Percentiles rank a stretch among this genome's conserved stretches.
These are phyloP conservation scores for Symbiotaphrina buchneri DNA, from an alignment of 495 filamentous ascomycete species.

Conservation along the genomic window DNA sequence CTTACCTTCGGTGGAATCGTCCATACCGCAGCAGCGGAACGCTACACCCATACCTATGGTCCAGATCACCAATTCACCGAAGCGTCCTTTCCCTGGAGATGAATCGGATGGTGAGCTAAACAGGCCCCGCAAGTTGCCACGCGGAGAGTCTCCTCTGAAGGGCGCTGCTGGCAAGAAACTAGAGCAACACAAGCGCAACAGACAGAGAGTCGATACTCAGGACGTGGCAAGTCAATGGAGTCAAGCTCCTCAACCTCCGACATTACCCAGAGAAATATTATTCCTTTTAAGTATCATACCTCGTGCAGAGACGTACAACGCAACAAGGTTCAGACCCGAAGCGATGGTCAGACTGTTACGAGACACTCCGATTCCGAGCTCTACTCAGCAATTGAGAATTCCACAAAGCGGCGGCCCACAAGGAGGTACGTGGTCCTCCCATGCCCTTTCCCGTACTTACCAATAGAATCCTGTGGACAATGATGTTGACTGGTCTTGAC, in stretches of 20 bases:
- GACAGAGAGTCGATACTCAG: slow-evolving; percentile 14
- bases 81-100: slow-evolving; percentile 44
- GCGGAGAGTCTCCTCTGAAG: slow-evolving; percentile 75
- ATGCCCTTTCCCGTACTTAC: too few species aligned
- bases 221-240: slow-evolving; percentile 4
- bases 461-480: too few species aligned
- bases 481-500: too few species aligned
- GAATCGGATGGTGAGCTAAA: slow-evolving; percentile 43
- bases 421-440: too few species aligned
- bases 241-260: slow-evolving; percentile 18
- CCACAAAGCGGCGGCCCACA: too few species aligned
- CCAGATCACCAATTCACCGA: slow-evolving; percentile 45
- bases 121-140: slow-evolving; percentile 58
- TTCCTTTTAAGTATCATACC: slow-evolving; percentile 72
- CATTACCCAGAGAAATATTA: slow-evolving; percentile 57
- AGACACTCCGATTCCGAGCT: slow-evolving; percentile 37
- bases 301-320: slow-evolving; percentile 44
- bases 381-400: too few species aligned
- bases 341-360: slow-evolving; percentile 53
- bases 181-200: slow-evolving; percentile 49
- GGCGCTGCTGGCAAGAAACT: slow-evolving; percentile 60
- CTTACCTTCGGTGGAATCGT: slow-evolving; percentile 2
- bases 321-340: slow-evolving; percentile 39
- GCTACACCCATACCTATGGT: slow-evolving; percentile 29
- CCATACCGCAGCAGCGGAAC: slow-evolving; percentile 21